A percentile compares a stretch with the other conserved stretches of the same genome.
phyloP scores from a whole-genome alignment of 352 stramenopile species.

The Globisporangium yorkense region DNA sequence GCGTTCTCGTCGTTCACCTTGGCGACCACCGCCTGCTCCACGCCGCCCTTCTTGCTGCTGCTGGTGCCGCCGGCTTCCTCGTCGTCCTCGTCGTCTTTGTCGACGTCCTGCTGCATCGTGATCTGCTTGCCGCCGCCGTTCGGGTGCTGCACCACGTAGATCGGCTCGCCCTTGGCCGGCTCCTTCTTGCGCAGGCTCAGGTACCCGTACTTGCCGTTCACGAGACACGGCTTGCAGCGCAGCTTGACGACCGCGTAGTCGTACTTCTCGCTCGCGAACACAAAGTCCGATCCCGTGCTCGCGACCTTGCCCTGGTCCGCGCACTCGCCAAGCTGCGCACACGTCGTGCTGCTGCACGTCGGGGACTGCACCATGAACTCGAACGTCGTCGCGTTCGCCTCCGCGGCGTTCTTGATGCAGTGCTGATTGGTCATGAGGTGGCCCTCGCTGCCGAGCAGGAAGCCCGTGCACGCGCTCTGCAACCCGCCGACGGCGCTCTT shows the following conservation, averaged over 20 bases:
- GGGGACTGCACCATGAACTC: conserved; percentile 34
- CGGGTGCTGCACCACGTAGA: conserved; percentile 51
- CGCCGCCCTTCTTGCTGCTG: background rate
- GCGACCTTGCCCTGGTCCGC: conserved; percentile 19
- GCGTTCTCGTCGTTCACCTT: conserved; percentile 14
- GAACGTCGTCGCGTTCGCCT: conserved; percentile 23
- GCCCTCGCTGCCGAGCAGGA: conserved; percentile 33
- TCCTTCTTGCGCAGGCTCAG: conserved; percentile 27
- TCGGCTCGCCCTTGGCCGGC: conserved; percentile 24
- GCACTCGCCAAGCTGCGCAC: conserved; percentile 24
- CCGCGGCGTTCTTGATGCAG: conserved; percentile 27
- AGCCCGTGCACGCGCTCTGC: conserved; percentile 32
- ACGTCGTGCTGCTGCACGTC: conserved; percentile 23
- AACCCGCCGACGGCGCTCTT: conserved; percentile 18
- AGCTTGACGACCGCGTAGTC: conserved; percentile 51
- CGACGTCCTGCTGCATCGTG: conserved; percentile 24
- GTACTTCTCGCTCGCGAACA: conserved; percentile 20
- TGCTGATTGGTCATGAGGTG: conserved; percentile 49
- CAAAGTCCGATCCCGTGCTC: conserved; percentile 15
- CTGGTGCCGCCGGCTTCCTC: conserved; percentile 5
- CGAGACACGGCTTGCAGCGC: conserved; percentile 16
- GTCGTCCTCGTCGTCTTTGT: conserved; percentile 26
- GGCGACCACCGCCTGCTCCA: conserved; percentile 13
- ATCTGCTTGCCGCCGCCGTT: conserved; percentile 33
- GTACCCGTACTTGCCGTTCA: conserved; percentile 29